These are phyloP conservation scores for Geum urbanum DNA, from an alignment of 306 rosid species.

Conservation along the genomic window DNA sequence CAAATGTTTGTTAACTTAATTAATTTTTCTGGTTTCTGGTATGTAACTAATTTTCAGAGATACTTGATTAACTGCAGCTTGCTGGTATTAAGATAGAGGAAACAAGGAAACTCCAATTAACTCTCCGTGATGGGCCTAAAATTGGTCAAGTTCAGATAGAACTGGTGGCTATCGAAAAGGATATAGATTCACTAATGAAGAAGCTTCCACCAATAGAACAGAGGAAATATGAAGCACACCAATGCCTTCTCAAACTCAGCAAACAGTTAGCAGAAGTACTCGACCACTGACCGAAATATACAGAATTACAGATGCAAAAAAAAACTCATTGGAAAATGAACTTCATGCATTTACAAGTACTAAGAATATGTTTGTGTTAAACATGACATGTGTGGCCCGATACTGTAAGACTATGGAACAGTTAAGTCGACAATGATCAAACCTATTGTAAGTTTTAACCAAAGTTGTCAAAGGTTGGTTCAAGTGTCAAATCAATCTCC, in stretches of 20 bases:
- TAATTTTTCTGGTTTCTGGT: neutral
- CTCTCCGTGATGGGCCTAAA: neutral
- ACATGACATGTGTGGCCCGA: too few species aligned
- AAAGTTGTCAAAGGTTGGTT: neutral
- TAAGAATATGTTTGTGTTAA: too few species aligned
- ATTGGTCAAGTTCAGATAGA: neutral
- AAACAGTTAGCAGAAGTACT: neutral
- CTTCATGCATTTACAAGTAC: neutral
- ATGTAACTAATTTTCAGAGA: neutral
- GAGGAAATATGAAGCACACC: neutral
- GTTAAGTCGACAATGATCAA: neutral
- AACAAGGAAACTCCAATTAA: slow-evolving; percentile 1
- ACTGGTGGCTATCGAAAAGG: slow-evolving; percentile 6
- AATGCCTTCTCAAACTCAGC: neutral
- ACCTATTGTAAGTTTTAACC: neutral
- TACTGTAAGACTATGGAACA: too few species aligned
- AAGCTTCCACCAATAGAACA: neutral
- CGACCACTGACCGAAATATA: too few species aligned
- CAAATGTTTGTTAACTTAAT: neutral
- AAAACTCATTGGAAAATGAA: neutral
- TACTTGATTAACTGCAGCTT: slow-evolving; percentile 13
- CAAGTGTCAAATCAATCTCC: neutral
- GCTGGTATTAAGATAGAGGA: slow-evolving; percentile 14
- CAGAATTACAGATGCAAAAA: too few species aligned
- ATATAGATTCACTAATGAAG: neutral